Base-by-base conservation (phyloP, 768 basidiomycete species). In the Psilocybe cyanescens region DNA sequence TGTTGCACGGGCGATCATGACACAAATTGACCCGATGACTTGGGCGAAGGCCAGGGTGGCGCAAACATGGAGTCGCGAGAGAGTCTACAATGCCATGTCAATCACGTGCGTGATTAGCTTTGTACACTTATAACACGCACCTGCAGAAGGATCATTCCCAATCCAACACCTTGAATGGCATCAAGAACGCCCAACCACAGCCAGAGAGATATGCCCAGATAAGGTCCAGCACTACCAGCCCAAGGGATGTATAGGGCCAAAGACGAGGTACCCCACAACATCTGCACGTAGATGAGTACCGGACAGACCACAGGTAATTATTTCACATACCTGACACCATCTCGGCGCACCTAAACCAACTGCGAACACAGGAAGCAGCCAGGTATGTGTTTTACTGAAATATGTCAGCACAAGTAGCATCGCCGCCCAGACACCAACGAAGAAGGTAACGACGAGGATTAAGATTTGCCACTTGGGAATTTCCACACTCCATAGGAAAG, bases 231-330 rank as follows among this genome's bases (percentile, higher is more conserved):
- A 9, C 71, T 71, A 9, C 95, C 94, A 2, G 91, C 95, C 95
- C 95, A 97, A 4, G 95, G 94, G 60, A 97, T 90, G 72, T 97
- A 97, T 14, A 95, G 77, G 3, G 93, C 95, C 47, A 97, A 83
- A 33, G 94, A 95, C 4, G 95, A 97, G 8, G 94, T 95, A 68
- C 95, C 95, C 95, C 95, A 97, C 50, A 95, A 77, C 87, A 95
- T 97, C 86, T 88, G 57, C 19, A 58, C 7, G 61, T 4, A 52
- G 8, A 37, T 61, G 1, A 63, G 59, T 55, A 56, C 39, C 7
- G 47, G 31, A 63, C 55, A 71, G 19, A 37, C 12, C 31, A 19
- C 62, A 28, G 47, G 35, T 24, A 8, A 53, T 28, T n/a, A 29
- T 53, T 29, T n/a, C 8, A 67, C 71, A 51, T 71, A 88, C 88